phyloP scores from a whole-genome alignment of 805 yeast genomes.

The Yamadazyma sp. region DNA sequence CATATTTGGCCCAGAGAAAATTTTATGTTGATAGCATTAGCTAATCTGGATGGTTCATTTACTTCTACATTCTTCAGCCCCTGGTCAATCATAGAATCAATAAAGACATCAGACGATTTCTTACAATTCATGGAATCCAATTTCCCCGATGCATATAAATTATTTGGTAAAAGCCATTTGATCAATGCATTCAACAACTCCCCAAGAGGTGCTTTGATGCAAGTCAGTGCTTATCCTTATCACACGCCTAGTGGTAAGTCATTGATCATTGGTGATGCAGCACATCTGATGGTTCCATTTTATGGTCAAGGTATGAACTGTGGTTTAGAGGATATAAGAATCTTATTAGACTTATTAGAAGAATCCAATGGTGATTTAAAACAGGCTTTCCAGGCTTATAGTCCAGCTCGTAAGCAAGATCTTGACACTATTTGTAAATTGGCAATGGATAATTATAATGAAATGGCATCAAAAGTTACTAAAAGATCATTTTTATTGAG shows the following conservation, averaged over 20 bases:
- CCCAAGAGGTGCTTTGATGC: slow-evolving; percentile 79
- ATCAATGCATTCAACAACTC: slow-evolving; percentile 49
- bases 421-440: slow-evolving; percentile 71
- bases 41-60: slow-evolving; percentile 82
- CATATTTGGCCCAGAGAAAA: slow-evolving; percentile 92
- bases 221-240: slow-evolving; percentile 68
- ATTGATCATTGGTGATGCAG: slow-evolving; percentile 85
- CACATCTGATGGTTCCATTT: slow-evolving; percentile 97
- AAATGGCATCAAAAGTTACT: slow-evolving; percentile 81
- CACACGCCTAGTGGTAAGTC: slow-evolving; percentile 57
- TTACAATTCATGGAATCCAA: slow-evolving; percentile 52
- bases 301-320: slow-evolving; percentile 97
- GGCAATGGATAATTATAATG: slow-evolving; percentile 77
- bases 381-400: slow-evolving; percentile 54
- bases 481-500: slow-evolving; percentile 58
- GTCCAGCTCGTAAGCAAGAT: slow-evolving; percentile 58
- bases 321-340: slow-evolving; percentile 87
- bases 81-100: slow-evolving; percentile 57
- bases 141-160: slow-evolving; percentile 71
- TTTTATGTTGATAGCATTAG: slow-evolving; percentile 85
- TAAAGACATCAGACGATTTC: slow-evolving; percentile 44
- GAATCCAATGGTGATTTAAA: slow-evolving; percentile 32
- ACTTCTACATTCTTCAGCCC: slow-evolving; percentile 89
- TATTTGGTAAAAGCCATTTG: slow-evolving; percentile 62
- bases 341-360: slow-evolving; percentile 51